These are phyloP conservation scores for Zygosaccharomyces sapae DNA, from an alignment of 1,139 yeast genomes.

Conservation along the genomic window DNA sequence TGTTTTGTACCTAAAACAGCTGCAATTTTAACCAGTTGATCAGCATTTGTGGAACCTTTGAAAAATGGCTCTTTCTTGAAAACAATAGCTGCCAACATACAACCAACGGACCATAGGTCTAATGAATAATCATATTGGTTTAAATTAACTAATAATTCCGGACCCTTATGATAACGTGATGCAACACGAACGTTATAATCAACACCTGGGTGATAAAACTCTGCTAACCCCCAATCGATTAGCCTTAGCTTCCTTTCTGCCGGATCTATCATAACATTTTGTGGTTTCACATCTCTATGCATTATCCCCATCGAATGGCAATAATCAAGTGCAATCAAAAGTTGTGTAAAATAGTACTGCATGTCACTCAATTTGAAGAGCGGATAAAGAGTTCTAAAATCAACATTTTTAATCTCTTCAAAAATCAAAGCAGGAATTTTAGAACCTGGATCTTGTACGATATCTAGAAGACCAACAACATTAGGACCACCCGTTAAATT, in stretches of 20 bases:
- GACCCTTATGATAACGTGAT: slow-evolving; percentile 76
- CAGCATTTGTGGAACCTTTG: slow-evolving; percentile 74
- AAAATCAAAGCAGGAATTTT: slow-evolving; percentile 74
- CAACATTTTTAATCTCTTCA: slow-evolving; percentile 67
- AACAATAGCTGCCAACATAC: slow-evolving; percentile 72
- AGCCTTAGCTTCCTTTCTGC: slow-evolving; percentile 55
- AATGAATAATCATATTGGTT: slow-evolving; percentile 75
- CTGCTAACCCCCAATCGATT: slow-evolving; percentile 85
- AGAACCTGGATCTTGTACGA: slow-evolving; percentile 68
- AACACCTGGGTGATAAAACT: slow-evolving; percentile 72
- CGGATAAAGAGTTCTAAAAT: slow-evolving; percentile 68
- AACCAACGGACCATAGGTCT: slow-evolving; percentile 80
- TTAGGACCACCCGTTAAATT: slow-evolving; percentile 75
- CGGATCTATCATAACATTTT: slow-evolving; percentile 80
- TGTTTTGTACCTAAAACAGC: slow-evolving; percentile 72
- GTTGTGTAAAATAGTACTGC: slow-evolving; percentile 65
- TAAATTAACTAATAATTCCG: slow-evolving; percentile 67
- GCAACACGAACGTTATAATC: slow-evolving; percentile 81
- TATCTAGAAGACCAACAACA: slow-evolving; percentile 62
- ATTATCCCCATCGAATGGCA: slow-evolving; percentile 81
- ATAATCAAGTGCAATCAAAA: slow-evolving; percentile 67
- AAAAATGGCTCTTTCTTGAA: slow-evolving; percentile 76
- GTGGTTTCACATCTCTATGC: slow-evolving; percentile 83
- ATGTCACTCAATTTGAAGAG: slow-evolving; percentile 59
- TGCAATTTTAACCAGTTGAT: slow-evolving; percentile 74